A percentile compares a stretch with the other conserved stretches of the same genome.
These are phyloP conservation scores for Penicillium oxalicum DNA, from an alignment of 2,329 filamentous ascomycete genomes.

Conservation along the genomic window DNA sequence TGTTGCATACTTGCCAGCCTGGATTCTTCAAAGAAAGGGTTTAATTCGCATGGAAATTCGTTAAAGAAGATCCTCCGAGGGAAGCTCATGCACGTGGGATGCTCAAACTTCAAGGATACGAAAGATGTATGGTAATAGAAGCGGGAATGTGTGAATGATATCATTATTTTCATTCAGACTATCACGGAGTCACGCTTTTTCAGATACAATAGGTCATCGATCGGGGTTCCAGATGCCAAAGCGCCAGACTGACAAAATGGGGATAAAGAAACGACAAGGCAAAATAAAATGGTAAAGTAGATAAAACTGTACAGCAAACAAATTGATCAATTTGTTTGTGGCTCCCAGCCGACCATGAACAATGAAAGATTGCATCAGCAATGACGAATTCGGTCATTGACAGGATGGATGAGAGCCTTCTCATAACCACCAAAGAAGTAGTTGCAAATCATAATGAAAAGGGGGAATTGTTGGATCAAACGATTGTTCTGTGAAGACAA, in stretches of 20 bases:
- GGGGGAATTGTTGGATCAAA: conserved; percentile 15
- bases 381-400: no score
- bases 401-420: no score
- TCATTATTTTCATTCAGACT: conserved; percentile 23
- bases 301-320: conserved; percentile 26
- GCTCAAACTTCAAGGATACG: no score
- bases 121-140: no score
- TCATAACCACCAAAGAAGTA: no score
- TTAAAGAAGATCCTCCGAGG: no score
- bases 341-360: not conserved
- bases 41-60: no score
- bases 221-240: conserved; percentile 21
- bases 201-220: conserved; percentile 14
- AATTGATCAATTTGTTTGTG: conserved; percentile 20
- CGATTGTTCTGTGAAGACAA: conserved; percentile 13
- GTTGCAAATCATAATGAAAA: not conserved
- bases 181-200: conserved; percentile 19
- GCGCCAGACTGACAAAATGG: conserved; percentile 20
- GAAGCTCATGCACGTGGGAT: no score
- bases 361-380: no score
- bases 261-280: conserved; percentile 6
- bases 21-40: no score
- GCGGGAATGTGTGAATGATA: not conserved
- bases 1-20: no score
- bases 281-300: conserved; percentile 2